These are phyloP conservation scores for Rauvolfia tetraphylla DNA, from an alignment of 257 asterid species.

Conservation along the genomic window DNA sequence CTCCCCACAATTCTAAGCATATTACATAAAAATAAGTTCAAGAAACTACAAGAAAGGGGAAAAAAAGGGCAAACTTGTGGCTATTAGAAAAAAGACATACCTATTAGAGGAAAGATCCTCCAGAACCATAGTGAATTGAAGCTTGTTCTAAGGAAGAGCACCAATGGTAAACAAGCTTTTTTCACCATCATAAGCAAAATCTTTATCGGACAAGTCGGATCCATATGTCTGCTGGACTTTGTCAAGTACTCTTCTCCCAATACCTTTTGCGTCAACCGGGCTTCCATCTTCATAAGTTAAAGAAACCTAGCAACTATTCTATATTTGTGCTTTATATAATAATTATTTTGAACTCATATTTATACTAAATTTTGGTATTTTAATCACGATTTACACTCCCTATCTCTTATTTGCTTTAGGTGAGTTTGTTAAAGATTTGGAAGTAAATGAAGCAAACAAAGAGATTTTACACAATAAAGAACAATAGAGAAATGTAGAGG, in stretches of 20 bases:
- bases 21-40: background rate
- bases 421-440: too few species aligned
- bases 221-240: conserved; percentile 42
- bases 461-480: too few species aligned
- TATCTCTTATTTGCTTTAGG: too few species aligned
- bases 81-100: too few species aligned
- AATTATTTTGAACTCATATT: too few species aligned
- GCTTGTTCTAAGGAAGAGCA: conserved; percentile 54
- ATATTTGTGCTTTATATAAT: too few species aligned
- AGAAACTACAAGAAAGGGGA: background rate
- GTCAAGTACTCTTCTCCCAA: conserved; percentile 52
- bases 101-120: conserved; percentile 42
- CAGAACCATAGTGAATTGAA: conserved; percentile 53
- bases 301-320: conserved; percentile 51
- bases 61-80: background rate
- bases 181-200: conserved; percentile 73
- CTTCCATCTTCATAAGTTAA: conserved; percentile 54
- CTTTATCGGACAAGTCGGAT: conserved; percentile 38
- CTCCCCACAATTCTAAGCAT: conserved; percentile 29
- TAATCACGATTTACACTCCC: too few species aligned
- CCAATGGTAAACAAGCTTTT: conserved; percentile 63
- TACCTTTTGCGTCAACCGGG: conserved; percentile 56
- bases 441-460: too few species aligned
- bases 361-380: too few species aligned
- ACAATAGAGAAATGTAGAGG: too few species aligned